Evolutionary conservation across 202 grass and related monocot genomes (phyloP).

Genomic region (Digitaria exilis): DNA sequence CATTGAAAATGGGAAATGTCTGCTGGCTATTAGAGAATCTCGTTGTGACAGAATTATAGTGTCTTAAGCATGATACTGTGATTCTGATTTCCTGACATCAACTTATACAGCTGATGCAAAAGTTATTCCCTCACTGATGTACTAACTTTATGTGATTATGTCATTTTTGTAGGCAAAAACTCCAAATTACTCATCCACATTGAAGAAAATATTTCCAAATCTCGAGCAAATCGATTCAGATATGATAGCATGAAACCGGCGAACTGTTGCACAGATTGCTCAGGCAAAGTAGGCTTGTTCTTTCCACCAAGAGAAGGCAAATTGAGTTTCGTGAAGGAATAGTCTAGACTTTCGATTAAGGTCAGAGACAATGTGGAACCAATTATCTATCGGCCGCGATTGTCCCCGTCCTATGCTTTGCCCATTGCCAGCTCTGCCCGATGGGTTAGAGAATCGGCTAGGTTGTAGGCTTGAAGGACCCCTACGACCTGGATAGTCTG

Average conservation of each 20-base stretch:
- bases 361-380: neutral
- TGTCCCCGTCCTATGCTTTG: neutral
- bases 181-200: constrained; percentile 50
- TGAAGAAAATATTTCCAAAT: constrained; percentile 82
- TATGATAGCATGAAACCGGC: constrained; percentile 59
- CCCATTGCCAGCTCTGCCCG: neutral
- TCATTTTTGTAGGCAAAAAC: constrained; percentile 65
- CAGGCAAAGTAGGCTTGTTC: neutral
- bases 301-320: neutral
- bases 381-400: neutral
- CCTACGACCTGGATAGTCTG: neutral
- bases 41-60: neutral
- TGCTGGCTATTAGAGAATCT: neutral
- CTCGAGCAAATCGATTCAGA: constrained; percentile 93
- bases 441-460: neutral
- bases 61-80: neutral
- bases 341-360: neutral
- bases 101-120: neutral
- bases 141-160: neutral
- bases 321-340: neutral
- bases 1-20: constrained; percentile 9
- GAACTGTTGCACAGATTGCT: neutral
- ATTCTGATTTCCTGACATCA: neutral
- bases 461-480: neutral
- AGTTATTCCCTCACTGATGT: neutral